A percentile compares a stretch with the other conserved stretches of the same genome.
phyloP scores from a whole-genome alignment of 2,329 filamentous ascomycete genomes.

The Alternaria longipes region DNA sequence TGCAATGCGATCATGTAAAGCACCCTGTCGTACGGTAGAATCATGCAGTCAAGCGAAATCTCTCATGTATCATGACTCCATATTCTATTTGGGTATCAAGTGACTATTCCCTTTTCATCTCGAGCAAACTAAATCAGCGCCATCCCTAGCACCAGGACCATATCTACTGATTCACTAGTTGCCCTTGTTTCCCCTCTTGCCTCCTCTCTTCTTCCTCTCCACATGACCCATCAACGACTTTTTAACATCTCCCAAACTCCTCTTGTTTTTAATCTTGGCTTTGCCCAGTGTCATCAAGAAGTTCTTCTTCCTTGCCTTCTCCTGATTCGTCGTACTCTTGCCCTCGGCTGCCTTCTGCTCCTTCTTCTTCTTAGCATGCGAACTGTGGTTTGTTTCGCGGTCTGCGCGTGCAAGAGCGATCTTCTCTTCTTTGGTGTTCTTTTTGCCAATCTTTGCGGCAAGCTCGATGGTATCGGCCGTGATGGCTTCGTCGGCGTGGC shows the following conservation, averaged over 20 bases:
- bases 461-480: conserved; percentile 94
- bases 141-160: neutral
- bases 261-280: conserved; percentile 94
- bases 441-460: conserved; percentile 77
- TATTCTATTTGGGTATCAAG: conserved; percentile 8
- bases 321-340: conserved; percentile 96
- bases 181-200: conserved; percentile 75
- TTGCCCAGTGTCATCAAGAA: conserved; percentile 98
- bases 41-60: neutral
- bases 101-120: neutral
- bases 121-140: neutral
- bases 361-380: conserved; percentile 82
- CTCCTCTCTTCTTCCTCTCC: conserved; percentile 83
- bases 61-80: neutral
- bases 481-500: conserved; percentile 85
- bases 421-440: conserved; percentile 88
- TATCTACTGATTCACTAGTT: conserved; percentile 12
- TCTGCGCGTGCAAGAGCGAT: conserved; percentile 84
- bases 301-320: conserved; percentile 98
- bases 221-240: conserved; percentile 84
- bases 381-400: conserved; percentile 85
- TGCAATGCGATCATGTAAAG: neutral
- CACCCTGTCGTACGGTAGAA: neutral
- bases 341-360: conserved; percentile 87
- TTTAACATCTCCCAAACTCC: conserved; percentile 85